Conservation (phyloP, 371 early-diverging fungal species). For the Mortierella sp. region DNA sequence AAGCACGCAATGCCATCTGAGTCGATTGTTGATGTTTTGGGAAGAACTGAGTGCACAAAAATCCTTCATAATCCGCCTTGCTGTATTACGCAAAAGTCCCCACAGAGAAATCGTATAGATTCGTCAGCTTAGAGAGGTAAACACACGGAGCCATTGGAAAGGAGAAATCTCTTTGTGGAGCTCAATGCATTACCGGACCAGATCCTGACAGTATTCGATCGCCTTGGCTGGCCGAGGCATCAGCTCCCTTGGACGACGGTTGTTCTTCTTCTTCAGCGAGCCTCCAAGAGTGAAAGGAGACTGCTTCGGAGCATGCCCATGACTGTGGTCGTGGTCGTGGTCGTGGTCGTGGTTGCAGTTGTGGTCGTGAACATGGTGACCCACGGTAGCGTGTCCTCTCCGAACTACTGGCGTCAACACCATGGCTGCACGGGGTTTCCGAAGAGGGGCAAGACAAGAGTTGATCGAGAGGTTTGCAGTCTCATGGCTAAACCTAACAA, state of each 20-base stretch:
- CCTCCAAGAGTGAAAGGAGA: constrained; percentile 37
- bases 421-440: too few relatives aligned
- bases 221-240: constrained; percentile 31
- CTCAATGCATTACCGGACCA: constrained; percentile 39
- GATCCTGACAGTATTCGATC: constrained; percentile 45
- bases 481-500: too few relatives aligned
- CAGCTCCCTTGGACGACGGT: constrained; percentile 4
- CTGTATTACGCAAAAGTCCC: constrained; percentile 7
- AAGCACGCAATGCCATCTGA: constrained; percentile 79
- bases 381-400: too few relatives aligned
- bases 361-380: constrained; percentile 39
- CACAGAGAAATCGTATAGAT: neutral
- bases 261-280: neutral
- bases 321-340: constrained; percentile 30
- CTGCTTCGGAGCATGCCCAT: constrained; percentile 18
- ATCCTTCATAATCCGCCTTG: constrained; percentile 49
- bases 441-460: too few relatives aligned
- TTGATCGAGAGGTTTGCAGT: too few relatives aligned
- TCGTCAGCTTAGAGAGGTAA: neutral
- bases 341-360: constrained; percentile 34
- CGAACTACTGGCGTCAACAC: too few relatives aligned
- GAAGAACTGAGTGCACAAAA: constrained; percentile 49
- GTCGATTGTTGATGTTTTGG: constrained; percentile 39
- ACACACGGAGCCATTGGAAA: neutral
- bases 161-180: neutral